Percentiles rank a stretch among this genome's conserved stretches.
phyloP scores from a whole-genome alignment of 202 grass and related monocot species.

The Carex arenaria region DNA sequence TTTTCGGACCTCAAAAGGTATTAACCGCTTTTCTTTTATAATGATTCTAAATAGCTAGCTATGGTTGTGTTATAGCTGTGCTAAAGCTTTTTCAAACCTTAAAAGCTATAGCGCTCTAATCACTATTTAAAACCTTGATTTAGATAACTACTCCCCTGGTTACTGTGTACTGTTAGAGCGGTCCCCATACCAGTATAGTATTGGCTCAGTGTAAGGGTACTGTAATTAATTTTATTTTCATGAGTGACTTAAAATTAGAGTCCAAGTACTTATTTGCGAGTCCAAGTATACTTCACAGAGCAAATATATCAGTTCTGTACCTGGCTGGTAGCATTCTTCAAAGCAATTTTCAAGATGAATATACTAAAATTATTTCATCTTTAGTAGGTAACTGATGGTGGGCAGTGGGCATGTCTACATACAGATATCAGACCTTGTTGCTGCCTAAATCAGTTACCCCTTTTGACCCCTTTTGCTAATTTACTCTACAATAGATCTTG shows the following conservation, averaged over 20 bases:
- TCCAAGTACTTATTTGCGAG: neutral
- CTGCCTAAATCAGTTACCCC: neutral
- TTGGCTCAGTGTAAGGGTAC: neutral
- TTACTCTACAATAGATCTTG: too few species aligned
- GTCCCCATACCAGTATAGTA: neutral
- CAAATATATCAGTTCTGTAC: neutral
- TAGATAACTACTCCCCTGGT: too few species aligned
- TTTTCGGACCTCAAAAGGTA: too few species aligned
- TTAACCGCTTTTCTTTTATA: too few species aligned
- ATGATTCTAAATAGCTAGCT: too few species aligned
- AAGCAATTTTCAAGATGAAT: neutral
- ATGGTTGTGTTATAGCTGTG: too few species aligned
- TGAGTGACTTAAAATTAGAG: neutral
- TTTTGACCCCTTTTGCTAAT: neutral
- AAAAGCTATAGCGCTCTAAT: too few species aligned
- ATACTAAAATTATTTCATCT: neutral
- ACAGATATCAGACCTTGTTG: neutral
- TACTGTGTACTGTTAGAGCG: too few species aligned
- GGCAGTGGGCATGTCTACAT: neutral
- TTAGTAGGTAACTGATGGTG: neutral
- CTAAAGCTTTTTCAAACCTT: too few species aligned
- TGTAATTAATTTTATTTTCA: neutral
- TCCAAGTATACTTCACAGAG: neutral
- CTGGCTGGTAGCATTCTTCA: neutral
- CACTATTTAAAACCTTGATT: too few species aligned